Conservation (phyloP, 2,329 filamentous ascomycete species). For the Penicillium sp. region DNA sequence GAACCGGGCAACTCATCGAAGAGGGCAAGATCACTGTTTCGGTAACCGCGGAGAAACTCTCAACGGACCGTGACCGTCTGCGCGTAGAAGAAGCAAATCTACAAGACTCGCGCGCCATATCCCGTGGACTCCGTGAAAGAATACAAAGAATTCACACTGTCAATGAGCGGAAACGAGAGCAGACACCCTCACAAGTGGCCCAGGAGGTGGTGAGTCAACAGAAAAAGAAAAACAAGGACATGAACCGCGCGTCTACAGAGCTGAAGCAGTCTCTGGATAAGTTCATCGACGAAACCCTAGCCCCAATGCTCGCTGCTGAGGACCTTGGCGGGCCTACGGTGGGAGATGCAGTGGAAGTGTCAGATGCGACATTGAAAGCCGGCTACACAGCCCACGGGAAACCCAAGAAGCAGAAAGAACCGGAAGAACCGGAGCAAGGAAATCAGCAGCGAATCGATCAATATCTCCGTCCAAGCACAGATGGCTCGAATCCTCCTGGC, state of each 20-base stretch:
- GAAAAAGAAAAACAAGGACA: conserved; percentile 60
- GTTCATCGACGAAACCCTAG: conserved; percentile 74
- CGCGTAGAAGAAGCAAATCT: conserved; percentile 52
- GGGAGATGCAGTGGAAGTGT: conserved; percentile 71
- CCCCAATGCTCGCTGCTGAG: conserved; percentile 78
- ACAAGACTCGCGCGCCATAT: conserved; percentile 53
- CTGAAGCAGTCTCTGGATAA: conserved; percentile 67
- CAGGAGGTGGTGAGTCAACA: conserved; percentile 67
- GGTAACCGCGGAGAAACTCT: conserved; percentile 46
- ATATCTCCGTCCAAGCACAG: conserved; percentile 47
- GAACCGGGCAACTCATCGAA: conserved; percentile 65
- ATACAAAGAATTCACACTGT: conserved; percentile 64
- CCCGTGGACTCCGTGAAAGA: conserved; percentile 57
- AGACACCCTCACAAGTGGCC: conserved; percentile 64
- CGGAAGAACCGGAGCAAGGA: conserved; percentile 32
- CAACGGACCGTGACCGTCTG: conserved; percentile 43
- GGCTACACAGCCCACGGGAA: conserved; percentile 60
- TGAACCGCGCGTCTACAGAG: conserved; percentile 64
- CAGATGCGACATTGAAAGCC: conserved; percentile 56
- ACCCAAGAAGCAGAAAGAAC: conserved; percentile 42
- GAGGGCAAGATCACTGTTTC: conserved; percentile 66
- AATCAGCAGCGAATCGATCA: conserved; percentile 57
- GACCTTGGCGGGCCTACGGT: conserved; percentile 82
- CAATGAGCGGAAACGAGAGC: conserved; percentile 60
- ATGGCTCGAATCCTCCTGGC: conserved; percentile 35